These are phyloP conservation scores for Nakazawaea anatomiae DNA, from an alignment of 805 yeast genomes.

Conservation along the genomic window DNA sequence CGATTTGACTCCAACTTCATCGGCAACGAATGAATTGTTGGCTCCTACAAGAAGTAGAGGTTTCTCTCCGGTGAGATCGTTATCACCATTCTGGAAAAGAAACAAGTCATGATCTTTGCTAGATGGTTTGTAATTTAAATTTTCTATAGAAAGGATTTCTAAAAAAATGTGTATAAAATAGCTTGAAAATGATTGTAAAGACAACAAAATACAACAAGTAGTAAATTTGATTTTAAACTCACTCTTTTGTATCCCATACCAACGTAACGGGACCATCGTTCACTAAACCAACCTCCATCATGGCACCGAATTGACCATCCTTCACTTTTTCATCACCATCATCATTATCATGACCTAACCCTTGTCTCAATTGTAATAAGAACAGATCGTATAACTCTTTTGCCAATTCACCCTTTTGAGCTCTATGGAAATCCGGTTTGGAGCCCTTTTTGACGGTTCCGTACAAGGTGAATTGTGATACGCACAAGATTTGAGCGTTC, in stretches of 20 bases:
- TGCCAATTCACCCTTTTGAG: constrained; percentile 73
- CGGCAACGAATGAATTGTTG: neutral
- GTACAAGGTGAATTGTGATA: constrained; percentile 88
- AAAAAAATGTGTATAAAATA: too few relatives aligned
- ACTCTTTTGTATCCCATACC: constrained; percentile 62
- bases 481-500: constrained; percentile 71
- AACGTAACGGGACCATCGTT: constrained; percentile 96
- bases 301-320: constrained; percentile 92
- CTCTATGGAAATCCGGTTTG: constrained; percentile 91
- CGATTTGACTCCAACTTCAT: neutral
- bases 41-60: constrained; percentile 15
- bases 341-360: constrained; percentile 34
- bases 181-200: too few relatives aligned
- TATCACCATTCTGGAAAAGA: constrained; percentile 24
- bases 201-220: too few relatives aligned
- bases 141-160: neutral
- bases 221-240: constrained; percentile 7
- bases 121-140: neutral
- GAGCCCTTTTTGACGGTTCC: constrained; percentile 87
- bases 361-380: constrained; percentile 36
- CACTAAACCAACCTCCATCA: constrained; percentile 88
- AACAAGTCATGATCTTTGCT: constrained; percentile 11
- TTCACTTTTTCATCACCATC: constrained; percentile 48
- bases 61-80: constrained; percentile 23
- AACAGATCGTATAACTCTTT: constrained; percentile 46